phyloP scores from a whole-genome alignment of 257 asterid genomes.

The Gentiana macrophylla region DNA sequence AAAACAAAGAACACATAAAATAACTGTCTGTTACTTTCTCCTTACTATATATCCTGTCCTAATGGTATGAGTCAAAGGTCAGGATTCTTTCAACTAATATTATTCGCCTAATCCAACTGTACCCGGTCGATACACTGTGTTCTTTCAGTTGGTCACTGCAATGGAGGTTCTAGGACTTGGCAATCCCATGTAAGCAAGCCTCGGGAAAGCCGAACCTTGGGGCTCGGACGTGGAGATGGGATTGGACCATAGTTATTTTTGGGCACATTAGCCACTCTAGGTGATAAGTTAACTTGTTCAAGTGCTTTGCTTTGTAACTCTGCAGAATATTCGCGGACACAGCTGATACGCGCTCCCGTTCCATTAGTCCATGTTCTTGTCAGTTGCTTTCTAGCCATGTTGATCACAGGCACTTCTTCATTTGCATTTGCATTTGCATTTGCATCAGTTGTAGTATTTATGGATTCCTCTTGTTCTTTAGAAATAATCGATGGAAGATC shows the following conservation, averaged over 20 bases:
- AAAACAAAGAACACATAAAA: constrained; percentile 13
- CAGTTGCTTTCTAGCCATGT: constrained; percentile 44
- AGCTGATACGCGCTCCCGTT: constrained; percentile 78
- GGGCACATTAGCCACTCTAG: constrained; percentile 46
- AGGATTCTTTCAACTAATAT: constrained; percentile 6
- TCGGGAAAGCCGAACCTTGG: constrained; percentile 72
- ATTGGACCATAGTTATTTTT: constrained; percentile 55
- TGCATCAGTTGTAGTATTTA: constrained; percentile 18
- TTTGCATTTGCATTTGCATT: too few relatives aligned
- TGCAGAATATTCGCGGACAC: constrained; percentile 78
- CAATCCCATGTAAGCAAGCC: constrained; percentile 76
- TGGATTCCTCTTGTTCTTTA: constrained; percentile 18
- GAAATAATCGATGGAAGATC: constrained; percentile 35
- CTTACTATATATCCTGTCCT: neutral
- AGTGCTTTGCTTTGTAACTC: constrained; percentile 82
- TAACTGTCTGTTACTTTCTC: constrained; percentile 32
- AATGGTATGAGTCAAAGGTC: constrained; percentile 4
- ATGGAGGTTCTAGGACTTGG: constrained; percentile 83
- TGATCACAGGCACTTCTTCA: constrained; percentile 15
- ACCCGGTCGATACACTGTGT: neutral
- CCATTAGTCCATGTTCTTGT: constrained; percentile 89
- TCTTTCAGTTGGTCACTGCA: constrained; percentile 31
- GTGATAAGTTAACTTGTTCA: constrained; percentile 85
- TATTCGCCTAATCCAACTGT: neutral
- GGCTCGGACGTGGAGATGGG: constrained; percentile 97